These are phyloP conservation scores for Sapria himalayana DNA, from an alignment of 345 rosid species.

Conservation along the genomic window DNA sequence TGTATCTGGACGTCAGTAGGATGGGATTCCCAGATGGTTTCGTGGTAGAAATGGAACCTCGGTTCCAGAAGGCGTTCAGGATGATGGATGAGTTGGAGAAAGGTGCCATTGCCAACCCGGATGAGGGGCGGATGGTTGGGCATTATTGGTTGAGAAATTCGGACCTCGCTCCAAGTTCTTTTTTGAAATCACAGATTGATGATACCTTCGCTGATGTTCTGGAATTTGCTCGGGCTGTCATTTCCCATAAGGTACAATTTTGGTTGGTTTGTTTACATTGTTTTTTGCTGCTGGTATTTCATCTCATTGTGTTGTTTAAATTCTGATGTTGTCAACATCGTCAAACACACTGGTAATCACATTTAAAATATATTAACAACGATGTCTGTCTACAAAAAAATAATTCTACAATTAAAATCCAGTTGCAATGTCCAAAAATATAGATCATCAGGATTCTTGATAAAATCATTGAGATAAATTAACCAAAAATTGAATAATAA, in stretches of 20 bases:
- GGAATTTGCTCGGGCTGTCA: constrained; percentile 42
- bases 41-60: constrained; percentile 53
- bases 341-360: too few species aligned
- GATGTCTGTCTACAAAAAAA: too few species aligned
- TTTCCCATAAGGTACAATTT: constrained; percentile 68
- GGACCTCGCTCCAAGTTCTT: constrained; percentile 38
- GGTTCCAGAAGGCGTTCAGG: constrained; percentile 45
- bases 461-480: too few species aligned
- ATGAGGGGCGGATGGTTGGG: constrained; percentile 96
- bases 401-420: too few species aligned
- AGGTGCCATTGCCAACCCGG: constrained; percentile 89
- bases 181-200: constrained; percentile 44
- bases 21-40: constrained; percentile 73
- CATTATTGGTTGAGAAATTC: constrained; percentile 88
- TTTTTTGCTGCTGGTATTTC: neutral
- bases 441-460: too few species aligned
- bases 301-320: neutral
- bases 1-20: constrained; percentile 77
- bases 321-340: too few species aligned
- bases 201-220: constrained; percentile 47
- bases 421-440: too few species aligned
- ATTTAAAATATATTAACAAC: too few species aligned
- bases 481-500: too few species aligned
- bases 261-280: neutral
- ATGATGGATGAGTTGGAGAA: constrained; percentile 77